phyloP scores from a whole-genome alignment of 441 rosid species.

The Cnidoscolus chayamansa region DNA sequence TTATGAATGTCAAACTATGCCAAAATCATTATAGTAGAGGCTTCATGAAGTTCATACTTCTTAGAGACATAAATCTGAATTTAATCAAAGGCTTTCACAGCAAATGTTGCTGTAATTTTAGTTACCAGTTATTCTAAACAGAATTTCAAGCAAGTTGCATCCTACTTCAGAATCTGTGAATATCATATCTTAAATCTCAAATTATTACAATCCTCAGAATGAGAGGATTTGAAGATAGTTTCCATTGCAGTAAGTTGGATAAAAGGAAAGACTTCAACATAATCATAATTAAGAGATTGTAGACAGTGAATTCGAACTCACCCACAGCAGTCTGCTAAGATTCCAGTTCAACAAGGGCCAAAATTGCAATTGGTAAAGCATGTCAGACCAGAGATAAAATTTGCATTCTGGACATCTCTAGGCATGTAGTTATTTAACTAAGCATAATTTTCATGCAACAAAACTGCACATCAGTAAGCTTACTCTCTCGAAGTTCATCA shows the following conservation, averaged over 20 bases:
- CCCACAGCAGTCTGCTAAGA: neutral
- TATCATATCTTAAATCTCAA: neutral
- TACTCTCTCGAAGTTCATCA: conserved; percentile 62
- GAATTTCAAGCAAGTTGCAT: neutral
- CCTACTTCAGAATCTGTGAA: neutral
- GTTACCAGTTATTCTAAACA: neutral
- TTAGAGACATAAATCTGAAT: neutral
- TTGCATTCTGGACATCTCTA: neutral
- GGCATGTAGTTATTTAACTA: neutral
- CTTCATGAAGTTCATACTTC: neutral
- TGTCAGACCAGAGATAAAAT: neutral
- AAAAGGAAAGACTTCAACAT: neutral
- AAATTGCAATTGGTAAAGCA: neutral
- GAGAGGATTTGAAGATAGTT: neutral
- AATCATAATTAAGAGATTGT: too few relatives aligned
- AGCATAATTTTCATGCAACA: neutral
- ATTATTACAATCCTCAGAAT: neutral
- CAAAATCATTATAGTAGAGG: conserved; percentile 1
- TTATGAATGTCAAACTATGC: neutral
- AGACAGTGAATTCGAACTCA: neutral
- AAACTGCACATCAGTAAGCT: conserved; percentile 25
- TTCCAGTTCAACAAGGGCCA: neutral
- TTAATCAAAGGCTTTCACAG: neutral
- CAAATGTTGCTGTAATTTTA: neutral
- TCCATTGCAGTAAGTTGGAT: neutral